Evolutionary conservation across 129 eudicot genomes (phyloP).

Genomic region (Solidago caesia): DNA sequence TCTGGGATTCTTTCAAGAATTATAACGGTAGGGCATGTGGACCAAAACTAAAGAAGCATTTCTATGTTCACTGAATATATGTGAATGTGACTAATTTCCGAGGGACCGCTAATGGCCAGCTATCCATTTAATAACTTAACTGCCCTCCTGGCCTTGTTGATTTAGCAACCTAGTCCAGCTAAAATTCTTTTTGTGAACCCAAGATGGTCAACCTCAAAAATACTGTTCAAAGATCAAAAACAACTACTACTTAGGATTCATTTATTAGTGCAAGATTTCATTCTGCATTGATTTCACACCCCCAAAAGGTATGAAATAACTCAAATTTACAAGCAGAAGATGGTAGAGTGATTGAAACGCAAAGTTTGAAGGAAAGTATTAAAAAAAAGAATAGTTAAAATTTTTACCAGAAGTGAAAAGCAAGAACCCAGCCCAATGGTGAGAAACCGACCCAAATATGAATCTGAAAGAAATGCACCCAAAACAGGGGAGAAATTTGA

Average conservation of each 20-base stretch:
- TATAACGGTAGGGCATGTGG: constrained; percentile 34
- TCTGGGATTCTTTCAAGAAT: constrained; percentile 21
- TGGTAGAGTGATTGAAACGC: too few species aligned
- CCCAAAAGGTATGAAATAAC: constrained; percentile 1
- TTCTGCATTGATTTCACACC: not conserved
- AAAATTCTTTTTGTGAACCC: constrained; percentile 36
- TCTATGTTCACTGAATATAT: constrained; percentile 24
- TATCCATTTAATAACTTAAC: constrained; percentile 3
- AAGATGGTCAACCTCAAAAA: constrained; percentile 30
- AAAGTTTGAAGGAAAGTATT: too few species aligned
- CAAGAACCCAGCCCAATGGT: constrained; percentile 71
- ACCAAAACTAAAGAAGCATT: constrained; percentile 24
- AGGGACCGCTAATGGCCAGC: too few species aligned
- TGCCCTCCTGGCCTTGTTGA: constrained; percentile 21
- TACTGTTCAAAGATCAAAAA: constrained; percentile 26
- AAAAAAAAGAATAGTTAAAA: not conserved
- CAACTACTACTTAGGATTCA: constrained; percentile 22
- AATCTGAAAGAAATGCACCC: constrained; percentile 87
- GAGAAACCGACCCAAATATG: constrained; percentile 72
- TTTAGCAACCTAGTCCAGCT: constrained; percentile 26
- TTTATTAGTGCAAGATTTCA: constrained; percentile 30
- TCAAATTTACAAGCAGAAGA: constrained; percentile 1
- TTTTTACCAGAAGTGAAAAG: constrained; percentile 46
- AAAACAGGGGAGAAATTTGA: constrained; percentile 72
- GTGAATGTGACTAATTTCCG: not conserved